Percentiles rank a stretch among this genome's conserved stretches.
Conservation (phyloP, 192 early-diverging fungal genomes). For the Phlyctochytrium arcticum region DNA sequence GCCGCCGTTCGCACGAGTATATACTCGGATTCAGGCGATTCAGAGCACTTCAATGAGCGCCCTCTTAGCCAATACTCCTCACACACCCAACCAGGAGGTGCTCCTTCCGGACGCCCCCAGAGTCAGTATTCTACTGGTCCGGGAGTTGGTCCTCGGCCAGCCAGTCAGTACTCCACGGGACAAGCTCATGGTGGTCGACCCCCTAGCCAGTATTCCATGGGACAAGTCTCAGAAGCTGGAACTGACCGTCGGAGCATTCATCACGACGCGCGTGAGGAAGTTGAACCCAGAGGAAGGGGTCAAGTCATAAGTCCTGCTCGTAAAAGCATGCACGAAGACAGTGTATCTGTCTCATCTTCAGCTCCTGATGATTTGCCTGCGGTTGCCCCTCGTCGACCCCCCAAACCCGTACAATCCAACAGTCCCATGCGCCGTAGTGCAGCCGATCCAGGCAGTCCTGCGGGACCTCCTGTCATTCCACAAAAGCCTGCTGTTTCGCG, state of each 20-base stretch:
- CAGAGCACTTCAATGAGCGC: too few species aligned
- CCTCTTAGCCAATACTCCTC: too few species aligned
- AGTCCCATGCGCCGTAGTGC: conserved; percentile 3
- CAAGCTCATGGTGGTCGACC: not conserved
- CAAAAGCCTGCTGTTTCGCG: conserved; percentile 16
- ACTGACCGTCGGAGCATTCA: conserved; percentile 8
- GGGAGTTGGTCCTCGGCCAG: too few species aligned
- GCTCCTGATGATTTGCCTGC: conserved; percentile 21
- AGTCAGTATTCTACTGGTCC: too few species aligned
- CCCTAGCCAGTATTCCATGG: conserved; percentile 2
- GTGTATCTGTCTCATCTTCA: too few species aligned
- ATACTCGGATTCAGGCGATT: conserved; percentile 18
- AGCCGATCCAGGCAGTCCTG: not conserved
- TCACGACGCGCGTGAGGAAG: not conserved
- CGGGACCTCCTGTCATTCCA: conserved; percentile 13
- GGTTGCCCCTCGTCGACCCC: conserved; percentile 16
- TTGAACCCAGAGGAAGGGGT: too few species aligned
- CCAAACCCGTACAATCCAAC: conserved; percentile 13
- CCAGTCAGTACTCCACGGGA: too few species aligned
- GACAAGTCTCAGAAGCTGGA: too few species aligned
- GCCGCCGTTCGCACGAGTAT: conserved; percentile 16
- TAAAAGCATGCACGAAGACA: not conserved
- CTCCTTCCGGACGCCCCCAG: too few species aligned
- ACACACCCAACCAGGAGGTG: too few species aligned
- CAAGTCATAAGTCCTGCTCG: not conserved